Base-by-base conservation (phyloP, 768 basidiomycete genomes). In the Rhodotorula babjevae region DNA sequence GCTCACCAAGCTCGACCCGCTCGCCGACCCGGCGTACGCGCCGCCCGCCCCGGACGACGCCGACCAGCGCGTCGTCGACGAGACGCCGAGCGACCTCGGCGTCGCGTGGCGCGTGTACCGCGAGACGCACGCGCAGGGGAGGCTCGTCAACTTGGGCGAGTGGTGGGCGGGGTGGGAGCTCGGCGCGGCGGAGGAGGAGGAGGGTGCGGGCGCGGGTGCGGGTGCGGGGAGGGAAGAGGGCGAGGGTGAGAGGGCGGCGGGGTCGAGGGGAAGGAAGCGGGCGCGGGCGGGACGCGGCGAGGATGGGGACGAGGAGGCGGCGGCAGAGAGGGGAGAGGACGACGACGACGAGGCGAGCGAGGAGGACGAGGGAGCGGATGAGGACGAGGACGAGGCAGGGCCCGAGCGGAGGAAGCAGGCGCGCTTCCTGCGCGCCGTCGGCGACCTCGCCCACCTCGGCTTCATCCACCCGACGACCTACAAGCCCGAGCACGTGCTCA, bases 401-500 rank as follows among this genome's bases (percentile, higher is more conserved):
- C 63, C 68, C n/a, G 33, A 18, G 56, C 33, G 71, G 60, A 47
- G 72, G 60, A 75, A 74, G 40, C 75, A 79, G 50, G 77, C 78
- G 42, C 61, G 76, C 29, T 79, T 79, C 71, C 56, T 79, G 31
- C 66, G 68, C 12, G 66, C 67, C 7, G 69, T 78, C 7, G 75
- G 68, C 19, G 77, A 76, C 60, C 57, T 78, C 18, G 76, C 71
- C 19, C 70, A 69, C 57, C 56, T 70, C 8, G 78, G 78, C 18
- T 76, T 76, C 59, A n/a, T 79, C 27, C 69, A 74, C 47, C 74
- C 76, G 25, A 67, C 70, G 29, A 75, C 77, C 59, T 62, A 75
- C 65, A 76, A 76, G 56, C 68, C 65, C 15, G 78, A 78, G 65
- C 77, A 78, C 52, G 75, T 77, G 2, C 40, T 75, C 36, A 77